Base-by-base conservation (phyloP, 1,284 basidiomycete genomes). In the Tilletia walkeri region DNA sequence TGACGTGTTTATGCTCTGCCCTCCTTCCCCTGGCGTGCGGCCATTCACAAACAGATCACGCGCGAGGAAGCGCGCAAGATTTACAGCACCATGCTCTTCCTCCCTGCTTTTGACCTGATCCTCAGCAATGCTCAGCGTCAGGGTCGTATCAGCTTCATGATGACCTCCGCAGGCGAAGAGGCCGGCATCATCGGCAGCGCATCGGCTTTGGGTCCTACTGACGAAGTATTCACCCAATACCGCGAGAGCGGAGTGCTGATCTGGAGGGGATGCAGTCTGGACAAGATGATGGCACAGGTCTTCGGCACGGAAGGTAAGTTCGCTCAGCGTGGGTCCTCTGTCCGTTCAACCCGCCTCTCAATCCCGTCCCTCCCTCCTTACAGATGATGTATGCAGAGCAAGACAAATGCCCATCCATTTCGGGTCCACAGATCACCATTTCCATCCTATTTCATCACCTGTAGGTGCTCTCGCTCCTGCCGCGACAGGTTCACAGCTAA, bases 61-160 rank as follows among this genome's bases (percentile, higher is more conserved):
- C 14, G 78, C 65, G 65, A 70, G 10, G 77, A 80, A 65, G 79
- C 78, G 6, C 72, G 78, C 70, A 73, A 72, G 54, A 81, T 81
- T 69, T 80, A 80, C 68, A 49, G 65, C 12, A 75, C 68, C 56
- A 80, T 81, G 79, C 67, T 76, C 36, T 69, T 94, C 30, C 86
- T 95, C 53, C 94, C 94, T 0, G 89, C 90, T 47, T 86, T 95
- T 80, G 94, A 96, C 85, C 94, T 90, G 75, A 87, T 95, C 36
- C 87, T 96, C 24, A 93, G 94, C 85, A 95, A 94, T 79, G 89
- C 94, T 2, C 94, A 96, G 83, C 88, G 94, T 18, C 94, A 96
- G 84, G 94, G 94, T 38, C 92, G 94, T 80, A 94, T 95, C 78
- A 92, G 92, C 4, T 96, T 96, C 85, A 95, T 95, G 84, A 93